Base-by-base conservation (phyloP, 352 stramenopile species). In the Globisporangium nodosum region DNA sequence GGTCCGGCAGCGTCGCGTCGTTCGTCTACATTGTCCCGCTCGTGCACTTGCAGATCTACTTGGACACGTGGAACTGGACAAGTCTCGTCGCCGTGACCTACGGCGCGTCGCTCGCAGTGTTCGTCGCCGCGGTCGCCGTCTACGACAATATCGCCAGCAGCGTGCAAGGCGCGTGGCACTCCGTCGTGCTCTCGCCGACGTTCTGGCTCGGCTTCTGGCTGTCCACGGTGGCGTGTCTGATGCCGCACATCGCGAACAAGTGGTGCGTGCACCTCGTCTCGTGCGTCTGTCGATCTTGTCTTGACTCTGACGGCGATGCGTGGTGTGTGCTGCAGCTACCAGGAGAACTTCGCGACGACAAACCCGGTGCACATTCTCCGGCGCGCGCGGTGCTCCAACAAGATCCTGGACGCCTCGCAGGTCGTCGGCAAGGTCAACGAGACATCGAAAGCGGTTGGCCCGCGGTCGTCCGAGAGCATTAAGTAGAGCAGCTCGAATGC, bases 21-120 rank as follows among this genome's bases (percentile, higher is more conserved):
- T 98, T 97, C 76, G 96, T 92, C 54, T 92, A 87, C 63, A 85
- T 98, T 31, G 81, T 99, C 13, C 81, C 94, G 0, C 74, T 97
- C n/a, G 85, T 98, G 24, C 96, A 97, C 53, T 77, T 96, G 60
- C 79, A 92, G 67, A 87, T 93, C 21, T 90, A 72, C 52, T 71
- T 75, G 35, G 78, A 93, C 61, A 93, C 81, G 42, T 89, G 78
- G 84, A 85, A 90, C 61, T 93, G 84, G 84, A 86, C 82, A 20
- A 63, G 50, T 12, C 27, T 85, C 13, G 70, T 83, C 2, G 33
- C 56, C 18, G 53, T 68, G 9, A 73, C 63, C 1, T 88, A 93
- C 56, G 27, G 54, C 3, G 54, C 74, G 8, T 92, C 81, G 18
- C 49, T 93, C 11, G 51, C 58, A n/a, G 50, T 77, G 0, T 87